phyloP scores from a whole-genome alignment of 345 rosid species.

The Leavenworthia alabamica region DNA sequence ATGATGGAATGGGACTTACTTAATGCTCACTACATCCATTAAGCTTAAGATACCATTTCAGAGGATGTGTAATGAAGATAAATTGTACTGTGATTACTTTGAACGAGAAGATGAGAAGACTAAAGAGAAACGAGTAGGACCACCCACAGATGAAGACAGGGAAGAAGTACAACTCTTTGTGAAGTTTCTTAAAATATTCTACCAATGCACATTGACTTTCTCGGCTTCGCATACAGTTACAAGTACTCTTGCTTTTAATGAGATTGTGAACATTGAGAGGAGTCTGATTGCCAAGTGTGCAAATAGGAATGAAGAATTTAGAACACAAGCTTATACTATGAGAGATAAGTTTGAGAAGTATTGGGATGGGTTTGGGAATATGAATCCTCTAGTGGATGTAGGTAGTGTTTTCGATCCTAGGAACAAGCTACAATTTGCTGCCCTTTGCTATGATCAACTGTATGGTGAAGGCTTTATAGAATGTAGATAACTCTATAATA shows the following conservation, averaged over 20 bases:
- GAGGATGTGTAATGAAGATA: neutral
- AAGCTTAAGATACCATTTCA: neutral
- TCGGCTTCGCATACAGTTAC: no score
- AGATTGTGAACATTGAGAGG: no score
- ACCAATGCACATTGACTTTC: no score
- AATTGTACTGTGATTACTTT: neutral
- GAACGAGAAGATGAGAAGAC: neutral
- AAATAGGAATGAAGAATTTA: no score
- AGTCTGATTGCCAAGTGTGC: no score
- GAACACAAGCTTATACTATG: no score
- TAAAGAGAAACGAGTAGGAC: neutral
- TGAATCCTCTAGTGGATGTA: neutral
- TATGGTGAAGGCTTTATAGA: no score
- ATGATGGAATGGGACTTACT: neutral
- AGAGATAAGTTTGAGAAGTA: no score
- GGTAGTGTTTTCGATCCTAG: neutral
- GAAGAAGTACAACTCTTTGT: neutral
- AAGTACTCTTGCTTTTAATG: no score
- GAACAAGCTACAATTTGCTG: no score
- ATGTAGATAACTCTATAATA: no score
- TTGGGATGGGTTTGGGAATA: neutral
- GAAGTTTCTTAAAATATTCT: neutral
- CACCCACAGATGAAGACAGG: neutral
- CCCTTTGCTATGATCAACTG: no score
- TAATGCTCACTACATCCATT: rapidly evolving